Percentiles rank a stretch among this genome's conserved stretches.
These are phyloP conservation scores for Thelephora terrestris DNA, from an alignment of 1,284 basidiomycete species.

Conservation along the genomic window DNA sequence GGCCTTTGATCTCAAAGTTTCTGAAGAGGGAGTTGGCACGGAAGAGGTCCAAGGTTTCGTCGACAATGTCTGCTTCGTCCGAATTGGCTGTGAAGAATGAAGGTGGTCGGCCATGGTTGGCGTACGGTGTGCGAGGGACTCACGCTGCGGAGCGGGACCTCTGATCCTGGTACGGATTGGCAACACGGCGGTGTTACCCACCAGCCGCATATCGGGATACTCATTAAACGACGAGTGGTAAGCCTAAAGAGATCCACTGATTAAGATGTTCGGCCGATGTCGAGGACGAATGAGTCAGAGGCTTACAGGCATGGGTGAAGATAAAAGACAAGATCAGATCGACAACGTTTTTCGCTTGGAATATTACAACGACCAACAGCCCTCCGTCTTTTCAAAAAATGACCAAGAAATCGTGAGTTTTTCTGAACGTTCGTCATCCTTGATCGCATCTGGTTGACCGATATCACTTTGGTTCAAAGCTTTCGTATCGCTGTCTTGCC, in stretches of 20 bases:
- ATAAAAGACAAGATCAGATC: not conserved
- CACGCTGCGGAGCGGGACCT: conserved; percentile 84
- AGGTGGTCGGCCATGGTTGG: conserved; percentile 3
- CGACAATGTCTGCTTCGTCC: conserved; percentile 80
- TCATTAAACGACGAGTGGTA: conserved; percentile 97
- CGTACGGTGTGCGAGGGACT: conserved; percentile 12
- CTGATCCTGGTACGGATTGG: conserved; percentile 89
- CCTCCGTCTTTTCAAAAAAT: conserved; percentile 17
- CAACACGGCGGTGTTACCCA: conserved; percentile 87
- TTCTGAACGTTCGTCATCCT: not conserved
- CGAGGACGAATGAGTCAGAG: not conserved
- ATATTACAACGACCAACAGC: not conserved
- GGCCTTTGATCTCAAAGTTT: conserved; percentile 99
- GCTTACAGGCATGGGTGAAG: not conserved
- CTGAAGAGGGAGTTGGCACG: conserved; percentile 98
- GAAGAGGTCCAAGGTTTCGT: conserved; percentile 96
- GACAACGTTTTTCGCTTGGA: no score
- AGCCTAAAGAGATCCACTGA: conserved; percentile 43
- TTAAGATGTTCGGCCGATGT: not conserved
- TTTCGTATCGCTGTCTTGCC: conserved; percentile 85
- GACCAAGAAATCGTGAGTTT: conserved; percentile 31
- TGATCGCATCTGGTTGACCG: conserved; percentile 5
- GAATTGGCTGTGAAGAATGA: conserved; percentile 50
- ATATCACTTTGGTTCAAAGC: conserved; percentile 26
- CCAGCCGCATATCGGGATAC: conserved; percentile 66